Percentiles rank a stretch among this genome's conserved stretches.
Conservation (phyloP, 2,329 filamentous ascomycete species). For the Sporothrix protearum region DNA sequence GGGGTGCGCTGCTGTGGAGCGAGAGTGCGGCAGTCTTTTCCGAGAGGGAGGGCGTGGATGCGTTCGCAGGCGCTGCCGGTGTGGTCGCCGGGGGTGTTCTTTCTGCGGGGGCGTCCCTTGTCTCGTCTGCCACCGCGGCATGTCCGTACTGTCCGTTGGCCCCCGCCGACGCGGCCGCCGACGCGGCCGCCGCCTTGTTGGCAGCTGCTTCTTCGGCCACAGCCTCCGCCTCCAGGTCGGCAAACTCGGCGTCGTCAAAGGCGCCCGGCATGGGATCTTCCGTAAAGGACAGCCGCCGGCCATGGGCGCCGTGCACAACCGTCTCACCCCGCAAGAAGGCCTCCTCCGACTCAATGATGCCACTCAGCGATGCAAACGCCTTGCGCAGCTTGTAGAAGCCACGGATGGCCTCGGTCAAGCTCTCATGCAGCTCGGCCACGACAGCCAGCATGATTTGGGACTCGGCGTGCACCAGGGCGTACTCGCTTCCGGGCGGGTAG, state of each 20-base stretch:
- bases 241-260: constrained; percentile 39
- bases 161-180: not conserved
- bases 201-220: constrained; percentile 29
- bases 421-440: constrained; percentile 86
- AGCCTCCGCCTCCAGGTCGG: constrained; percentile 32
- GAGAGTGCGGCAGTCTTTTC: constrained; percentile 8
- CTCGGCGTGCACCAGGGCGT: constrained; percentile 76
- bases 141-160: not conserved
- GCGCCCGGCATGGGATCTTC: constrained; percentile 40
- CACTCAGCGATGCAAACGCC: constrained; percentile 77
- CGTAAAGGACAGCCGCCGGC: constrained; percentile 26
- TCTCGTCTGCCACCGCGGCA: not conserved
- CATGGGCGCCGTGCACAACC: not conserved
- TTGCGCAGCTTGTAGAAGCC: constrained; percentile 92
- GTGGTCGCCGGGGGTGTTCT: not conserved
- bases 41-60: not conserved
- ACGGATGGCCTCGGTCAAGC: constrained; percentile 82
- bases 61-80: not conserved
- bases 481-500: constrained; percentile 83
- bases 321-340: constrained; percentile 28
- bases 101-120: not conserved
- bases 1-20: constrained; percentile 18
- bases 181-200: not conserved
- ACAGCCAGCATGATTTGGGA: constrained; percentile 86
- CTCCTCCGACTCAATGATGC: constrained; percentile 71